A percentile compares a stretch with the other conserved stretches of the same genome.
phyloP scores from a whole-genome alignment of 2,329 filamentous ascomycete species.

The Hypocreales sp. region DNA sequence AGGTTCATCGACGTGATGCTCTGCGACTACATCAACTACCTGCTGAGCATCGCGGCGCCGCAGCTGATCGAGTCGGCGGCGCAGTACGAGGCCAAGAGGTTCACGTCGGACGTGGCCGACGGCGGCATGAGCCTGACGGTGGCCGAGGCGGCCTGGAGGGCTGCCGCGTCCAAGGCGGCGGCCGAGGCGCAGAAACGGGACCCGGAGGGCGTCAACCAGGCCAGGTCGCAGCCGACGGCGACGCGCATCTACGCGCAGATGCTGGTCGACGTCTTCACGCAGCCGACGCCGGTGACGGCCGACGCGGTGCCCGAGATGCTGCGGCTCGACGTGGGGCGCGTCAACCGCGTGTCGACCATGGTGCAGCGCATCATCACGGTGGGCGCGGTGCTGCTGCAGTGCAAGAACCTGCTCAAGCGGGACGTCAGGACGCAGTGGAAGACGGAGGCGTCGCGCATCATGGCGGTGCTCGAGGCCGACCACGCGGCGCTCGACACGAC shows the following conservation, averaged over 20 bases:
- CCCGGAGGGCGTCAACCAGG: conserved; percentile 48
- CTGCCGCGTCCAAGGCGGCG: conserved; percentile 46
- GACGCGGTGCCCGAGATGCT: conserved; percentile 58
- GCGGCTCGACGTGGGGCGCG: conserved; percentile 49
- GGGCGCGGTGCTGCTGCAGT: conserved; percentile 60
- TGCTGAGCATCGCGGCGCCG: conserved; percentile 56
- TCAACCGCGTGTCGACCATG: conserved; percentile 24
- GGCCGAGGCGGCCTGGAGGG: conserved; percentile 51
- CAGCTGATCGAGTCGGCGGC: conserved; percentile 55
- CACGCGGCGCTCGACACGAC: conserved; percentile 33
- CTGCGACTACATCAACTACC: conserved; percentile 70
- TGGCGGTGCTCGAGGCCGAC: conserved; percentile 47
- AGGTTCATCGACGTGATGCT: conserved; percentile 64
- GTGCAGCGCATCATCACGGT: conserved; percentile 49
- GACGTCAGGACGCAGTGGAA: conserved; percentile 69
- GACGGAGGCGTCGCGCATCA: conserved; percentile 55
- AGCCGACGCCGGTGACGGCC: conserved; percentile 36
- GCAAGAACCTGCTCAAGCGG: conserved; percentile 70
- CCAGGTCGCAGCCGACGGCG: conserved; percentile 45
- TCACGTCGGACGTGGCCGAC: conserved; percentile 46
- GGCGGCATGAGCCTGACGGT: conserved; percentile 36
- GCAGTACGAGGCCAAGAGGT: conserved; percentile 60
- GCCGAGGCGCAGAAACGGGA: conserved; percentile 54
- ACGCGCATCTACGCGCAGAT: conserved; percentile 64
- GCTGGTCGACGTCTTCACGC: conserved; percentile 60